phyloP scores from a whole-genome alignment of 306 rosid genomes.

The Adenanthera pavonina region DNA sequence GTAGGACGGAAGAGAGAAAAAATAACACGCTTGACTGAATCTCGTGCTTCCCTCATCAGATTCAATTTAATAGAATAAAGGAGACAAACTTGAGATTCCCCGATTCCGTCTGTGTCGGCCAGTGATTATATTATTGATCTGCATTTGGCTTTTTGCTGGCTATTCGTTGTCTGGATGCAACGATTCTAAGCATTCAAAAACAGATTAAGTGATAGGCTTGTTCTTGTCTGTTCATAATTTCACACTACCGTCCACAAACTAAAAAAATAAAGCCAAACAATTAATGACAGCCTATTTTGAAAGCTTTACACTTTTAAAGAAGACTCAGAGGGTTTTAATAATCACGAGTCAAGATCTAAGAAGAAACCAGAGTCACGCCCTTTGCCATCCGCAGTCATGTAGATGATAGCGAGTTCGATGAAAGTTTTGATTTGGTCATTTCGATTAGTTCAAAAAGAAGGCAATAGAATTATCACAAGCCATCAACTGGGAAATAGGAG shows the following conservation, averaged over 20 bases:
- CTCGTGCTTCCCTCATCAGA: constrained; percentile 14
- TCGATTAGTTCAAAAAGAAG: not conserved
- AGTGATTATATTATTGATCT: constrained; percentile 32
- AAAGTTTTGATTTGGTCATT: not conserved
- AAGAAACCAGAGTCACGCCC: constrained; percentile 16
- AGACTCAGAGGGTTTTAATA: constrained; percentile 2
- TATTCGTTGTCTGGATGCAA: constrained; percentile 41
- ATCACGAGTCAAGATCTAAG: constrained; percentile 19
- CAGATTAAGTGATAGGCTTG: constrained; percentile 22
- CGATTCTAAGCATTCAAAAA: constrained; percentile 42
- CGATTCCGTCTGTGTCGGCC: constrained; percentile 45
- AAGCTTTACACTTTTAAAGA: constrained; percentile 6
- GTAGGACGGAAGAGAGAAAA: not conserved
- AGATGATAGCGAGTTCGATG: not conserved
- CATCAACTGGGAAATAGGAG: not conserved
- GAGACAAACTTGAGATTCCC: constrained; percentile 58
- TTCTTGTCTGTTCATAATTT: constrained; percentile 32
- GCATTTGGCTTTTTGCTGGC: constrained; percentile 37
- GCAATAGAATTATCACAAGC: not conserved
- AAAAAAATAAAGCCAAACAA: not conserved
- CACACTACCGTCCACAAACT: constrained; percentile 34
- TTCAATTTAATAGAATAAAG: not conserved
- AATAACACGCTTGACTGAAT: constrained; percentile 25
- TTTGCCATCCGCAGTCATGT: not conserved
- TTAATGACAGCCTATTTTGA: constrained; percentile 17